Evolutionary conservation across 2,329 filamentous ascomycete species (phyloP), one percentile per base, ranked within the genome.

Genomic region (Xylariaceae sp.): DNA sequence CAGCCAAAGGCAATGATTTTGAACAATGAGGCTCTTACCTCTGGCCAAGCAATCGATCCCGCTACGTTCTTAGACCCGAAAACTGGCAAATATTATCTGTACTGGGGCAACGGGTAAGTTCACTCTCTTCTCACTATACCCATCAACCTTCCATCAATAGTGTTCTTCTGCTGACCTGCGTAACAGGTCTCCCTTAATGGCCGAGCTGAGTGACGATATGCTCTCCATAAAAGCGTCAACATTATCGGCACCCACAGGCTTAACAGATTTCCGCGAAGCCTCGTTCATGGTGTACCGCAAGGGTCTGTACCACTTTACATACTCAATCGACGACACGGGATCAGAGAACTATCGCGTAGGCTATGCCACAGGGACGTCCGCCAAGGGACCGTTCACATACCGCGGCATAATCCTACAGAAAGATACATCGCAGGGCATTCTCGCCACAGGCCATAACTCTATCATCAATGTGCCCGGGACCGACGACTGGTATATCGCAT

Each of bases 41-140:
- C 66, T 0, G 64, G 65, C 2, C 67, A 71, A 37, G 81, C 81
- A 27, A 88, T 88, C 53, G 85, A 88, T 49, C 83, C 85, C 0
- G 83, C 80, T 1, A 76, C 75, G 0, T 86, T 87, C 59, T 75
- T 81, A 1, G 85, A 88, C 53, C 83, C 83, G 0, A 77, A 66
- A 0, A 70, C 83, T 33, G 81, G 79, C 2, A 74, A 77, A 32
- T 83, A 80, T 47, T 87, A 85, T 56, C 64, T 88, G 6, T 87
- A 85, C 67, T 87, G 86, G 70, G 85, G 85, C 4, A 80, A 79
- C 43, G 74, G 59, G 57, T 62, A 52, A 39, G 57, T 35, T 18
- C 2, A 18, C 7, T 48, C 24, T 16, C 3, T 10, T 32, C 13
- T 42, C 9, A n/a, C n/a, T n/a, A 15, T 41, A 4, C 42, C n/a